phyloP scores from a whole-genome alignment of 2,329 filamentous ascomycete species.

The Colletotrichum agaves region DNA sequence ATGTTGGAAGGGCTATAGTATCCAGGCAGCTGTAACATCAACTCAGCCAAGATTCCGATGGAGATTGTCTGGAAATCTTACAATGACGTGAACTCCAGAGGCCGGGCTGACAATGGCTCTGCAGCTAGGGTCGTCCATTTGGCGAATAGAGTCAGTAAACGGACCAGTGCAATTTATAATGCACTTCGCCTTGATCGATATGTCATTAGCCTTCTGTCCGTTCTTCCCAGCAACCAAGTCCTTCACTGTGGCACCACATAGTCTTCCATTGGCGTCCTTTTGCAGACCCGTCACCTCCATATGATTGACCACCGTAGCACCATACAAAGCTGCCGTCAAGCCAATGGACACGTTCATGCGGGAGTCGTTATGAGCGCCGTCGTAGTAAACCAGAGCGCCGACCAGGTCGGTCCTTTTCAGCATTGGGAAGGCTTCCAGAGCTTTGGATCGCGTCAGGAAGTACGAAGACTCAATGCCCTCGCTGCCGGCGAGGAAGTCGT shows the following conservation, averaged over 20 bases:
- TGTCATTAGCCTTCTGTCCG: conserved; percentile 69
- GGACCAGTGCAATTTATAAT: conserved; percentile 91
- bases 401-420: conserved; percentile 81
- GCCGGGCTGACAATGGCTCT: conserved; percentile 86
- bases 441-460: conserved; percentile 87
- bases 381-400: conserved; percentile 89
- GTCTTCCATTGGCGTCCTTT: conserved; percentile 77
- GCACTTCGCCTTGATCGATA: conserved; percentile 80
- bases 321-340: conserved; percentile 89
- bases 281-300: conserved; percentile 81
- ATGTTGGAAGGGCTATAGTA: conserved; percentile 88
- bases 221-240: conserved; percentile 76
- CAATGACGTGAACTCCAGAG: conserved; percentile 85
- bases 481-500: conserved; percentile 85
- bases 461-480: conserved; percentile 92
- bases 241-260: conserved; percentile 79
- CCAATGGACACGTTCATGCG: conserved; percentile 91
- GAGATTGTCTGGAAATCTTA: background rate
- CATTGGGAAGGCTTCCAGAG: conserved; percentile 89
- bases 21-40: conserved; percentile 69
- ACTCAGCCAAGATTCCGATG: background rate
- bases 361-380: conserved; percentile 92
- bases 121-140: conserved; percentile 79
- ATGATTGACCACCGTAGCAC: conserved; percentile 84
- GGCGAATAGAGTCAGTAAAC: conserved; percentile 86